Evolutionary conservation across 2,329 filamentous ascomycete species (phyloP).

Genomic region (Rutstroemia sp.): DNA sequence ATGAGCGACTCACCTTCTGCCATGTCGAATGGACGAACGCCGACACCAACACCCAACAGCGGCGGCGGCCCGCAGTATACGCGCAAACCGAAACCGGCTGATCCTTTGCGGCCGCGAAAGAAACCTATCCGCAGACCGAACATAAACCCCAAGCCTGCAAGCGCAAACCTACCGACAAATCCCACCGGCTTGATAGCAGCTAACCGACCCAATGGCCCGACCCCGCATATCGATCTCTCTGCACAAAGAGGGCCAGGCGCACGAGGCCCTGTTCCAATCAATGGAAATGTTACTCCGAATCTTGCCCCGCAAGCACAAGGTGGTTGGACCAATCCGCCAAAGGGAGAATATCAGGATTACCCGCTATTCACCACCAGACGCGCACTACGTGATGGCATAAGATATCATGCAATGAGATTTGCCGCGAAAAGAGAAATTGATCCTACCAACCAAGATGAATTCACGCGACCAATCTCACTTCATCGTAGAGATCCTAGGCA

Average conservation of each 20-base stretch:
- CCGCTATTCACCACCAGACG: constrained; percentile 80
- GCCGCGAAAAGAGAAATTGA: constrained; percentile 56
- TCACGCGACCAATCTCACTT: constrained; percentile 79
- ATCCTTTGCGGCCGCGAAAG: constrained; percentile 59
- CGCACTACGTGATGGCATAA: constrained; percentile 68
- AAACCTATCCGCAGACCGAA: constrained; percentile 36
- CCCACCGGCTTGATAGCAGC: constrained; percentile 14
- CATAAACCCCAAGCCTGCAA: constrained; percentile 16
- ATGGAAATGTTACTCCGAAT: constrained; percentile 2
- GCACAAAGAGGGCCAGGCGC: constrained; percentile 4
- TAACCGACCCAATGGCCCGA: not conserved
- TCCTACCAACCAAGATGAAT: constrained; percentile 63
- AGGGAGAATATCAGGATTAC: constrained; percentile 42
- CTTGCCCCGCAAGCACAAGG: constrained; percentile 41
- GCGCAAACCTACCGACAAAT: constrained; percentile 3
- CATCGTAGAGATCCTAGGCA: constrained; percentile 82
- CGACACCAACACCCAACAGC: constrained; percentile 41
- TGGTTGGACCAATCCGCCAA: constrained; percentile 50
- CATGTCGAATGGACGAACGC: constrained; percentile 38
- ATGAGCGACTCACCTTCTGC: constrained; percentile 39
- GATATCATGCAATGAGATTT: constrained; percentile 84
- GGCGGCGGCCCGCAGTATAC: constrained; percentile 38
- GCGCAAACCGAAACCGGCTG: constrained; percentile 43
- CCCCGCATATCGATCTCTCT: constrained; percentile 9
- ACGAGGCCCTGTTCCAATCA: constrained; percentile 21